phyloP scores from a whole-genome alignment of 768 basidiomycete genomes.

The Russula earlei region DNA sequence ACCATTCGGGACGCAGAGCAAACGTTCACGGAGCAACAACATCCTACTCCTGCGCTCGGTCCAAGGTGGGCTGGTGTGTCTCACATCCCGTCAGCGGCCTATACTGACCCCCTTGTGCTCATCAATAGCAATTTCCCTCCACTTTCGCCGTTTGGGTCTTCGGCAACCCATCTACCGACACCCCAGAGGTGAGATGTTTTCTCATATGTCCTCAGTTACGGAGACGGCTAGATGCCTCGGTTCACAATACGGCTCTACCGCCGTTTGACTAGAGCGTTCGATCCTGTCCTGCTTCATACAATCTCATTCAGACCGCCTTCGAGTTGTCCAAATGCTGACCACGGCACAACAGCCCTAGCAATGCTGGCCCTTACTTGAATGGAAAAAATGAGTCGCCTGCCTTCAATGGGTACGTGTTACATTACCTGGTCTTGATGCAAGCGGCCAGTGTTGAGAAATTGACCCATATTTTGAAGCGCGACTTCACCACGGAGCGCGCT shows the following conservation, averaged over 20 bases:
- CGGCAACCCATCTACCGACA: slow-evolving; percentile 26
- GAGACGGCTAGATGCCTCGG: neutral
- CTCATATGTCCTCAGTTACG: neutral
- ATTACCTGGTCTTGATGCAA: neutral
- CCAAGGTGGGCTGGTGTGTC: slow-evolving; percentile 1
- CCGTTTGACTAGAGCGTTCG: neutral
- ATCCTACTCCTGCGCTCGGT: neutral
- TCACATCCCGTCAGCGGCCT: no score
- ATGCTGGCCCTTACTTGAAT: slow-evolving; percentile 14
- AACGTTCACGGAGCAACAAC: neutral
- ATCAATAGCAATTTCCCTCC: slow-evolving; percentile 3
- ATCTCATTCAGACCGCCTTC: neutral
- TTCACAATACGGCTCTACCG: neutral
- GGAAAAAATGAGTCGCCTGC: slow-evolving; percentile 8
- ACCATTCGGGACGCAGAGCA: neutral
- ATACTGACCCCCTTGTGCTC: neutral
- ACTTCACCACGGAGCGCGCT: neutral
- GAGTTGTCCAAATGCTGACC: neutral
- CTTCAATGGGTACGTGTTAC: neutral
- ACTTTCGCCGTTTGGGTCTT: slow-evolving; percentile 10
- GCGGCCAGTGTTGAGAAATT: neutral
- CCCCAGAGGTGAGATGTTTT: slow-evolving; percentile 27
- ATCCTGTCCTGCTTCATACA: neutral
- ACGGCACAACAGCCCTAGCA: slow-evolving; percentile 6
- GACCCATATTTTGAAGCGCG: neutral